Conservation (phyloP, 1,139 yeast genomes). For the Geotrichum aggregatum region DNA sequence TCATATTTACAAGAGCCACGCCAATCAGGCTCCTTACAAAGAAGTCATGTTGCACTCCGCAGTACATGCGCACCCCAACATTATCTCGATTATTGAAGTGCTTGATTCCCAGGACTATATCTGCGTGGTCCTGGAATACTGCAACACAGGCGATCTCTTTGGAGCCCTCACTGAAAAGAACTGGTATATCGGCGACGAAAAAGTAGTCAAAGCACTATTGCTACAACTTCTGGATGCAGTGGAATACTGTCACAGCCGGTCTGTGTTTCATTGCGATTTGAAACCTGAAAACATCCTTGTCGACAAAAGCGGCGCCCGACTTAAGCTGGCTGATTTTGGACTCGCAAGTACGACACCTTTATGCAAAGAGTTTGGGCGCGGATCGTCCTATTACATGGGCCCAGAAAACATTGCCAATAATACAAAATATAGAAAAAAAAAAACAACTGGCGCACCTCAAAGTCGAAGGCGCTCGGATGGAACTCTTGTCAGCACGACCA, state of each 20-base stretch:
- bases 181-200: conserved; percentile 50
- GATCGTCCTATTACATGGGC: conserved; percentile 88
- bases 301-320: conserved; percentile 54
- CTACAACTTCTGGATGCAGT: conserved; percentile 71
- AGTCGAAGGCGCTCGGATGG: background rate
- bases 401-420: conserved; percentile 50
- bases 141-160: conserved; percentile 65
- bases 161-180: conserved; percentile 67
- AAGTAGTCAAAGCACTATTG: conserved; percentile 64
- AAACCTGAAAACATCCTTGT: conserved; percentile 86
- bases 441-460: background rate
- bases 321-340: conserved; percentile 77
- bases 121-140: conserved; percentile 77
- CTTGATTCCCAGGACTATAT: conserved; percentile 42
- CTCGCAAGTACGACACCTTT: conserved; percentile 45
- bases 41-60: conserved; percentile 70
- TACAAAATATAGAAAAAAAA: conserved; percentile 2
- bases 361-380: conserved; percentile 66
- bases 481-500: background rate
- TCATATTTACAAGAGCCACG: conserved; percentile 6
- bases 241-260: conserved; percentile 59
- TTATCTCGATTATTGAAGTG: conserved; percentile 68
- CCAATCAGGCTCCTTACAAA: conserved; percentile 40
- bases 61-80: conserved; percentile 74
- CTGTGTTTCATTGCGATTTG: conserved; percentile 81